phyloP scores from a whole-genome alignment of 306 rosid genomes.

The Sophora flavescens region DNA sequence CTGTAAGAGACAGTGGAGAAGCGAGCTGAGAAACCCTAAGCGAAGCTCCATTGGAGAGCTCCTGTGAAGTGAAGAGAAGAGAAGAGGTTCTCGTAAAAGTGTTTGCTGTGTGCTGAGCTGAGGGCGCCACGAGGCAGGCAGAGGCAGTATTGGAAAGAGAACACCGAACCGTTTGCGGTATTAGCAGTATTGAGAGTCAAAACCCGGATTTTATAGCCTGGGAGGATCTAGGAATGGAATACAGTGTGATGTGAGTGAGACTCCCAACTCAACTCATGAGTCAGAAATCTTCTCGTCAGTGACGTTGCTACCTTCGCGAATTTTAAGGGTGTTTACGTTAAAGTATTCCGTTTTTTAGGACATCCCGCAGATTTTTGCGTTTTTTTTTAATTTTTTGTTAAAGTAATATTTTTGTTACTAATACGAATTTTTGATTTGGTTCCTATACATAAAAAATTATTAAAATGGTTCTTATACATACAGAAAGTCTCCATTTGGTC shows the following conservation, averaged over 20 bases:
- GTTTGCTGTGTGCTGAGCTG: background rate
- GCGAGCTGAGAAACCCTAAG: slow-evolving; percentile 45
- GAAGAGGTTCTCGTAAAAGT: too few relatives aligned
- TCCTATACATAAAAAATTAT: too few relatives aligned
- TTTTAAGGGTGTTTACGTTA: slow-evolving; percentile 11
- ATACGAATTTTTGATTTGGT: too few relatives aligned
- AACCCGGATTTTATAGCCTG: slow-evolving; percentile 42
- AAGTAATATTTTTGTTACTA: too few relatives aligned
- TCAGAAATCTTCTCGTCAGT: background rate
- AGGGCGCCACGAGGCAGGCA: background rate
- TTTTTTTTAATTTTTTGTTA: too few relatives aligned
- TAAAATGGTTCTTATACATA: too few relatives aligned
- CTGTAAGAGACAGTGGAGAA: slow-evolving; percentile 58
- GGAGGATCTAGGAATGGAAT: too few relatives aligned
- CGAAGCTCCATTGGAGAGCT: slow-evolving; percentile 56
- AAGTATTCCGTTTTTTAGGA: background rate
- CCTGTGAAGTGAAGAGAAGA: background rate
- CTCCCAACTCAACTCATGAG: background rate
- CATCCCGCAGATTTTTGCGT: too few relatives aligned
- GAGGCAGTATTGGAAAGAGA: background rate
- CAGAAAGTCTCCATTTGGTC: too few relatives aligned
- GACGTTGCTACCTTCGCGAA: background rate
- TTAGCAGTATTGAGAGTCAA: background rate
- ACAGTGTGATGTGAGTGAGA: too few relatives aligned
- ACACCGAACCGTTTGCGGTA: slow-evolving; percentile 51